Percentiles rank a stretch among this genome's conserved stretches.
Evolutionary conservation across 2,329 filamentous ascomycete genomes (phyloP).

Genomic region (Calonectria crousiana): DNA sequence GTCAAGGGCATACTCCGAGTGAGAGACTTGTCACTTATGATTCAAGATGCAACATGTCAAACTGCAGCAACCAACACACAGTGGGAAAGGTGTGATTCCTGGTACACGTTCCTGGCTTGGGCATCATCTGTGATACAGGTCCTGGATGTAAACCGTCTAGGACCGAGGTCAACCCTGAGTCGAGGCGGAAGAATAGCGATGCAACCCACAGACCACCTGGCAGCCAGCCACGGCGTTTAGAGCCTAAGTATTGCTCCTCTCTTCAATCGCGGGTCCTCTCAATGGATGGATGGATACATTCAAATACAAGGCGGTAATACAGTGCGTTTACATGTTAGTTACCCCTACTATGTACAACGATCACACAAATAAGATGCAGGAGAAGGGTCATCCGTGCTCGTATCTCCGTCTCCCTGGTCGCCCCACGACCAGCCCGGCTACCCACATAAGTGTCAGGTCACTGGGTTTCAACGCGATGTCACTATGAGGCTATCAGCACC

Average conservation of each 20-base stretch:
- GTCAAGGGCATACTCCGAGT: background rate
- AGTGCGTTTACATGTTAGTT: too few species aligned
- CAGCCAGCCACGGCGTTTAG: background rate
- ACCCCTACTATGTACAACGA: background rate
- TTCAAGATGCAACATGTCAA: background rate
- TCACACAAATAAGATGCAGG: background rate
- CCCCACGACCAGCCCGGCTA: slow-evolving; percentile 32
- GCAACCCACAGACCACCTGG: background rate
- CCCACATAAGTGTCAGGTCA: slow-evolving; percentile 43
- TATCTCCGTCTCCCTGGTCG: background rate
- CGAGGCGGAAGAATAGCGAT: background rate
- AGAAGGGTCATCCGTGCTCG: background rate
- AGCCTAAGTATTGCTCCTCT: background rate
- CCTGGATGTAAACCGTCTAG: slow-evolving; percentile 36
- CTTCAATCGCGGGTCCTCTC: background rate
- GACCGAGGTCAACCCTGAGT: background rate
- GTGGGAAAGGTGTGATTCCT: background rate
- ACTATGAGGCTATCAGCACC: slow-evolving; percentile 5
- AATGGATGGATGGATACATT: too few species aligned
- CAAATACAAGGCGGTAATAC: background rate
- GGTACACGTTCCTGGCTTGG: background rate
- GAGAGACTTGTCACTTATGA: background rate
- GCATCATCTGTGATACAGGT: slow-evolving; percentile 40
- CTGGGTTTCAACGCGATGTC: slow-evolving; percentile 33
- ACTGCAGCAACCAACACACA: background rate